A percentile compares a stretch with the other conserved stretches of the same genome.
phyloP scores from a whole-genome alignment of 441 rosid species.

The Breynia disticha region DNA sequence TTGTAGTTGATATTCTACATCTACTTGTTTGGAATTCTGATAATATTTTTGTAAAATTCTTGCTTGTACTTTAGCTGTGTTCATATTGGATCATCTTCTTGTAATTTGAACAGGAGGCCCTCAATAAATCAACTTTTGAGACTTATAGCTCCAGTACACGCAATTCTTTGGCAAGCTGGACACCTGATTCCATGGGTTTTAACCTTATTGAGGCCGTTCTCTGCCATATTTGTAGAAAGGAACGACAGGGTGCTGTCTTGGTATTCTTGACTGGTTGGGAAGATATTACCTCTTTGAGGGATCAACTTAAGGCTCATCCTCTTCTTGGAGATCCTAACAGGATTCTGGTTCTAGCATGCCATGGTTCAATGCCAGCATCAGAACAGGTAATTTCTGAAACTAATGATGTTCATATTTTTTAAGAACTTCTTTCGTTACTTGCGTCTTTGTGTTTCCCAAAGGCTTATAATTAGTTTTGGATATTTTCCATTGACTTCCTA shows the following conservation, averaged over 20 bases:
- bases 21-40: not conserved
- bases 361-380: constrained; percentile 98
- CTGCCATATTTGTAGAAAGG: constrained; percentile 95
- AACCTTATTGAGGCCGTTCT: constrained; percentile 93
- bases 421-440: not conserved
- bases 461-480: too few relatives aligned
- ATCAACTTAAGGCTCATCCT: constrained; percentile 96
- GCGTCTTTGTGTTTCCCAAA: too few relatives aligned
- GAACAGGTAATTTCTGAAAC: constrained; percentile 56
- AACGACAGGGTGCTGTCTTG: constrained; percentile 85
- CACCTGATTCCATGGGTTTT: constrained; percentile 91
- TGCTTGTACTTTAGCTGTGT: constrained; percentile 1
- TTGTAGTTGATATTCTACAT: not conserved
- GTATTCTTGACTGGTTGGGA: constrained; percentile 99
- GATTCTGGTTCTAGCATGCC: constrained; percentile 79
- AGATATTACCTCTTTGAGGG: constrained; percentile 86
- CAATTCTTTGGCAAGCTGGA: constrained; percentile 87
- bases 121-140: constrained; percentile 77
- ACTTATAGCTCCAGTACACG: constrained; percentile 75
- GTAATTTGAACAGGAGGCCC: constrained; percentile 62
- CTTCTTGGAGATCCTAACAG: constrained; percentile 98
- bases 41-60: not conserved
- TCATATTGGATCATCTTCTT: constrained; percentile 1
- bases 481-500: not conserved
- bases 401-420: not conserved